Conservation (phyloP, 768 basidiomycete species). For the Candolleomyces aberdarensis region DNA sequence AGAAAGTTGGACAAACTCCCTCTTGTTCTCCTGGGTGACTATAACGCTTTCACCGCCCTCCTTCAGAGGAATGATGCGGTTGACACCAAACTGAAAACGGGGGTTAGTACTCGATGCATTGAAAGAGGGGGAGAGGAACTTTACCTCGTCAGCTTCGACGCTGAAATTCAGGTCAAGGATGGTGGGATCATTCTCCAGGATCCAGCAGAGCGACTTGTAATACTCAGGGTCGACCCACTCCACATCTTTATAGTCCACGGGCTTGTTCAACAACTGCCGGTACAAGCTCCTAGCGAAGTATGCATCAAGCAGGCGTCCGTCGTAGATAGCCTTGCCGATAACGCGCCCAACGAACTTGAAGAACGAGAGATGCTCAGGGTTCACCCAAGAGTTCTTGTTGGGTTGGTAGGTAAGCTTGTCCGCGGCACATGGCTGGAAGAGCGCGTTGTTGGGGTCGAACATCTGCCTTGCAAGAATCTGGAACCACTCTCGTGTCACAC, state of each 20-base stretch:
- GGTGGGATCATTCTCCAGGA: constrained; percentile 92
- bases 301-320: constrained; percentile 92
- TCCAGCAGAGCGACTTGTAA: constrained; percentile 98
- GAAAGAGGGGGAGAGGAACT: constrained; percentile 17
- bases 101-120: not conserved
- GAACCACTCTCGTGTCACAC: constrained; percentile 98
- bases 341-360: constrained; percentile 99
- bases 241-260: constrained; percentile 92
- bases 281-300: constrained; percentile 98
- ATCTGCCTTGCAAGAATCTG: constrained; percentile 96
- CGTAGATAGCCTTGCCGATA: constrained; percentile 97
- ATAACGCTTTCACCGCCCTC: constrained; percentile 77
- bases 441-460: constrained; percentile 97
- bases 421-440: constrained; percentile 97
- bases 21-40: constrained; percentile 95
- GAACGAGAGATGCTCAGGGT: constrained; percentile 93
- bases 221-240: constrained; percentile 99
- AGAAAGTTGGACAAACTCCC: constrained; percentile 93
- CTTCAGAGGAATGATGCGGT: constrained; percentile 84
- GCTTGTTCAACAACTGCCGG: constrained; percentile 90
- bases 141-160: constrained; percentile 91
- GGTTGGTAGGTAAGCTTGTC: constrained; percentile 96
- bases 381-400: constrained; percentile 90
- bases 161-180: constrained; percentile 88
- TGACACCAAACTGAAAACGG: constrained; percentile 75